Conservation (phyloP, 2,329 filamentous ascomycete genomes). For the Botryotinia globosa region DNA sequence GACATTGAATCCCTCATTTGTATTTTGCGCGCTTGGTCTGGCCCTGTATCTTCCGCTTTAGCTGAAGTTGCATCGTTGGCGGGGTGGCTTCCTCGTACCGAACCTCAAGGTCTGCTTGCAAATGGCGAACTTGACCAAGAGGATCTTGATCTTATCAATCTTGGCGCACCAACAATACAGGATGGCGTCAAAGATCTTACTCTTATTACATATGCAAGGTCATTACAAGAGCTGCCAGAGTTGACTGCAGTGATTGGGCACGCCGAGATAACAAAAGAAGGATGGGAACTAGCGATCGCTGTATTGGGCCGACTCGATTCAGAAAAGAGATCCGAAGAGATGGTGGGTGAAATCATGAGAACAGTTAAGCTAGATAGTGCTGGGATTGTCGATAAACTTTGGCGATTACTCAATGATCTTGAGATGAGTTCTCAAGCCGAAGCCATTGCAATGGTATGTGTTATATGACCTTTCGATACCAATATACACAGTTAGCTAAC, state of each 20-base stretch:
- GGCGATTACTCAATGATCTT: conserved; percentile 72
- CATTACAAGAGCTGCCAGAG: conserved; percentile 54
- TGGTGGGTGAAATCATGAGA: conserved; percentile 68
- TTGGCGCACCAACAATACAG: conserved; percentile 55
- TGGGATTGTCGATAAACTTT: conserved; percentile 75
- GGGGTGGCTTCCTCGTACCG: conserved; percentile 70
- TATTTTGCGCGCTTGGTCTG: conserved; percentile 75
- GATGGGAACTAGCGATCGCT: conserved; percentile 87
- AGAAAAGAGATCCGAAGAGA: conserved; percentile 64
- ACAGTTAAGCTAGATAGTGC: conserved; percentile 70
- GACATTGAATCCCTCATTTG: conserved; percentile 74
- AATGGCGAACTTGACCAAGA: conserved; percentile 71
- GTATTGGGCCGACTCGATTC: conserved; percentile 80
- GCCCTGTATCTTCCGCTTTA: conserved; percentile 72
- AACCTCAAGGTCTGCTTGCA: conserved; percentile 51
- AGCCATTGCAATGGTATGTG: conserved; percentile 74
- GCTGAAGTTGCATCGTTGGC: conserved; percentile 82
- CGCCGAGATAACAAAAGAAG: conserved; percentile 52
- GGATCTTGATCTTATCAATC: conserved; percentile 77
- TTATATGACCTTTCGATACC: background rate
- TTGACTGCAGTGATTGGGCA: conserved; percentile 32
- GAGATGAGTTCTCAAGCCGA: conserved; percentile 77
- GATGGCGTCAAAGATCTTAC: conserved; percentile 76
- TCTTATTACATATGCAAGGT: conserved; percentile 71
- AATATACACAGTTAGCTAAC: conserved; percentile 31